Conservation (phyloP, 75 land plant genomes). For the Pseudotsuga menziesii region DNA sequence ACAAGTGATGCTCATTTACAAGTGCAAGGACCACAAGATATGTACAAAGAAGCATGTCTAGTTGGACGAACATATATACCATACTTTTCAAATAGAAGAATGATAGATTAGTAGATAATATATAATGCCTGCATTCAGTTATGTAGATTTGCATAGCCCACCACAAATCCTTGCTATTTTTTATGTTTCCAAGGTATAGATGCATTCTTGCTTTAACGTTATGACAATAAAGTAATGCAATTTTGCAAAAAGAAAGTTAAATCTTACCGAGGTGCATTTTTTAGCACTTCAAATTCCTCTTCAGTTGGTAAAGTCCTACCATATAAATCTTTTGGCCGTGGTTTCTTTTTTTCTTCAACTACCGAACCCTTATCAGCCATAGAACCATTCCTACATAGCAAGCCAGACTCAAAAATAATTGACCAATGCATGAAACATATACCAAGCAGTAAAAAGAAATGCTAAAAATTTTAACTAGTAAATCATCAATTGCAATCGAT, state of each 20-base stretch:
- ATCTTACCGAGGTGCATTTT: conserved; percentile 89
- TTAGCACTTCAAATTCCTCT: conserved; percentile 85
- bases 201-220: neutral
- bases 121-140: neutral
- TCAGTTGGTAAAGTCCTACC: conserved; percentile 90
- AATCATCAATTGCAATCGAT: neutral
- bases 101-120: neutral
- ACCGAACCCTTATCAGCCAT: neutral
- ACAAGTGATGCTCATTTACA: too few species aligned
- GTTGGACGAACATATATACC: neutral
- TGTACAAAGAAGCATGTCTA: too few species aligned
- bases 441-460: neutral
- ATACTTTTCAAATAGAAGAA: neutral
- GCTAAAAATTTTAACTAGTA: neutral
- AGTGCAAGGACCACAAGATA: too few species aligned
- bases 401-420: neutral
- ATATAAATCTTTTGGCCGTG: conserved; percentile 82
- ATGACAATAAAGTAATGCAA: neutral
- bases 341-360: conserved; percentile 45
- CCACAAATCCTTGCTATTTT: neutral
- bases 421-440: neutral
- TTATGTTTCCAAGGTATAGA: neutral
- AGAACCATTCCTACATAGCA: neutral
- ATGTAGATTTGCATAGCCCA: neutral
- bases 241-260: neutral